Evolutionary conservation across 139 green algal species (phyloP).

Genomic region (Chlorella vulgaris): DNA sequence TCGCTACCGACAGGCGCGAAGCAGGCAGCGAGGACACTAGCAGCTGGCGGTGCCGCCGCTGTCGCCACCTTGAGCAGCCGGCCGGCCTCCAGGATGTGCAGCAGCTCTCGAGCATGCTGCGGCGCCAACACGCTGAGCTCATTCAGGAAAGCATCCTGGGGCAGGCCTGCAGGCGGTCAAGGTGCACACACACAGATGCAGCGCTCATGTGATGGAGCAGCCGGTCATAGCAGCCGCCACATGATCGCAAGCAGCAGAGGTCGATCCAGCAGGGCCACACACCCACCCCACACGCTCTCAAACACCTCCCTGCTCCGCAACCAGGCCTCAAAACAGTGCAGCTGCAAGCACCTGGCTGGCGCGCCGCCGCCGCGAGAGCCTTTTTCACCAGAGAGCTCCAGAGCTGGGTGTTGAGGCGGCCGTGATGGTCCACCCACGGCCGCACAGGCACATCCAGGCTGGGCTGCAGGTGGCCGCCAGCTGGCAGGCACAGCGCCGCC

Average conservation of each 20-base stretch:
- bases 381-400: constrained; percentile 21
- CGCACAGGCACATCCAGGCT: constrained; percentile 36
- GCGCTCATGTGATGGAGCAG: not conserved
- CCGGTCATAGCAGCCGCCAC: not conserved
- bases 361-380: not conserved
- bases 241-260: not conserved
- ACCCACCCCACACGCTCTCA: not conserved
- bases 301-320: not conserved
- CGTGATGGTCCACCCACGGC: constrained; percentile 40
- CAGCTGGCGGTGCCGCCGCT: not conserved
- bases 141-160: not conserved
- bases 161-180: not conserved
- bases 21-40: constrained; percentile 7
- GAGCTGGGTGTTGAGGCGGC: constrained; percentile 14
- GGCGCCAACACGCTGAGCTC: constrained; percentile 24
- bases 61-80: not conserved
- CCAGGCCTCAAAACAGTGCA: not conserved
- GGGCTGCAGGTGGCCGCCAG: constrained; percentile 17
- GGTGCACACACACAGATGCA: too few relatives aligned
- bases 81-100: not conserved
- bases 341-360: constrained; percentile 25
- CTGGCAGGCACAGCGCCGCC: not conserved
- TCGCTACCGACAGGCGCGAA: constrained; percentile 1
- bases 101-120: constrained; percentile 19
- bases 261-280: not conserved